A percentile compares a stretch with the other conserved stretches of the same genome.
Evolutionary conservation across 2,329 filamentous ascomycete genomes (phyloP).

Genomic region (Ophiognomonia clavigignenti-juglandacearum): DNA sequence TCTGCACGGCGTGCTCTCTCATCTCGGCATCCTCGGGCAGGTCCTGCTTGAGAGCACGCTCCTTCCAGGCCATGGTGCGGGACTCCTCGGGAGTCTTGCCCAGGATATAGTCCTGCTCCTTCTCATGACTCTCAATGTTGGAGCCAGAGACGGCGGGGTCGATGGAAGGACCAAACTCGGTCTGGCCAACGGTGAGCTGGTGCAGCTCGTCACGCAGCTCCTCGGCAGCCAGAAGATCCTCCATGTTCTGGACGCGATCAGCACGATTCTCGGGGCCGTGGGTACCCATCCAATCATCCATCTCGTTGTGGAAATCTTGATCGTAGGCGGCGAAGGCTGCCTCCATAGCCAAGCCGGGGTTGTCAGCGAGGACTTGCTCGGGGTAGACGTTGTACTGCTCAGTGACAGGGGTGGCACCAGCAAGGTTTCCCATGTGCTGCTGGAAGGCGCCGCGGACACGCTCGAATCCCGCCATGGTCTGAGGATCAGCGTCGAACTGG

Average conservation of each 20-base stretch:
- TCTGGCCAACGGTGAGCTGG: background rate
- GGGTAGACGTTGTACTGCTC: slow-evolving; percentile 11
- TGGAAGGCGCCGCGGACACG: no score
- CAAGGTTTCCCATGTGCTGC: background rate
- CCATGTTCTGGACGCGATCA: slow-evolving; percentile 18
- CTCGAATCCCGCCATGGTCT: no score
- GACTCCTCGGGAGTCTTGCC: slow-evolving; percentile 18
- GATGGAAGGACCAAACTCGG: background rate
- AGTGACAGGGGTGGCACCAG: background rate
- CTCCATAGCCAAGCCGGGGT: slow-evolving; percentile 22
- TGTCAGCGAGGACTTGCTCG: slow-evolving; percentile 13
- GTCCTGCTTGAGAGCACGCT: slow-evolving; percentile 25
- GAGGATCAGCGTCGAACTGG: no score
- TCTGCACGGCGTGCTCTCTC: slow-evolving; percentile 58
- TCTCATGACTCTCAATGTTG: no score
- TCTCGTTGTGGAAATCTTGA: slow-evolving; percentile 21
- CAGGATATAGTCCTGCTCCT: background rate
- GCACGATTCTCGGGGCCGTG: slow-evolving; percentile 24
- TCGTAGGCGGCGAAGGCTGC: slow-evolving; percentile 25
- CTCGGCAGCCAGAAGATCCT: background rate
- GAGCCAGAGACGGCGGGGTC: no score
- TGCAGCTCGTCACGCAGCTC: background rate
- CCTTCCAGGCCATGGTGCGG: slow-evolving; percentile 27
- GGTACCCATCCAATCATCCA: slow-evolving; percentile 27
- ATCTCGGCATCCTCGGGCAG: slow-evolving; percentile 64